Percentiles rank a stretch among this genome's conserved stretches.
phyloP scores from a whole-genome alignment of 164 flowering plant species.

The Magnolia sinica region DNA sequence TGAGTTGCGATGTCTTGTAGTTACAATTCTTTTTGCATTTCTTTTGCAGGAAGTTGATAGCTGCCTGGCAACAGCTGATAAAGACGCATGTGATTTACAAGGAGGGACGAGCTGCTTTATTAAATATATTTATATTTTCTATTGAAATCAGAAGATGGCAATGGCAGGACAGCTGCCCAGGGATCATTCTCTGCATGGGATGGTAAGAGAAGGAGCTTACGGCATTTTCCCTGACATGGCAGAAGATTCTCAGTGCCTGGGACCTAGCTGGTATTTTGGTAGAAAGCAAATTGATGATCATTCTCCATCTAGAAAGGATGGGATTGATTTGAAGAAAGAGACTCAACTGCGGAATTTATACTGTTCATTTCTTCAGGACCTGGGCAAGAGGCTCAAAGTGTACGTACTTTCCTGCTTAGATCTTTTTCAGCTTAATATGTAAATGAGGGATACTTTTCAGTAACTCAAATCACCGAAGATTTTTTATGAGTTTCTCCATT shows the following conservation, averaged over 20 bases:
- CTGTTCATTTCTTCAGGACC: slow-evolving; percentile 54
- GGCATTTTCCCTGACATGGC: slow-evolving; percentile 1
- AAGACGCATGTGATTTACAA: not conserved
- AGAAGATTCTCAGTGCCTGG: slow-evolving; percentile 21
- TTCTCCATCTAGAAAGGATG: slow-evolving; percentile 74
- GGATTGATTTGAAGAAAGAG: slow-evolving; percentile 43
- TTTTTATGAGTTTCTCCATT: not conserved
- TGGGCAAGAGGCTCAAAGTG: slow-evolving; percentile 65
- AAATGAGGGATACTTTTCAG: not conserved
- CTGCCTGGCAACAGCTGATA: not conserved
- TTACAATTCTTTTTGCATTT: slow-evolving; percentile 1
- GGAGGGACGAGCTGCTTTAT: not conserved
- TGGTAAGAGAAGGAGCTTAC: slow-evolving; percentile 9
- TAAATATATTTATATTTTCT: not conserved
- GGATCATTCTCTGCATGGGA: slow-evolving; percentile 17
- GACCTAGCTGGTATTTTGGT: slow-evolving; percentile 48
- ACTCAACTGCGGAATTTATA: slow-evolving; percentile 43
- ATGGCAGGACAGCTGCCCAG: slow-evolving; percentile 26
- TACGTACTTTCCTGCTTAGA: slow-evolving; percentile 10
- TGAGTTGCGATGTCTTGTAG: not conserved
- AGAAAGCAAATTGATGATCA: slow-evolving; percentile 47
- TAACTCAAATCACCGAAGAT: not conserved
- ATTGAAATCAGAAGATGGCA: slow-evolving; percentile 14
- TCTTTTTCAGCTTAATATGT: not conserved
- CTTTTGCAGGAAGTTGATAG: slow-evolving; percentile 8